Evolutionary conservation across 495 filamentous ascomycete species (phyloP).

Genomic region (Penicillium paxilli): DNA sequence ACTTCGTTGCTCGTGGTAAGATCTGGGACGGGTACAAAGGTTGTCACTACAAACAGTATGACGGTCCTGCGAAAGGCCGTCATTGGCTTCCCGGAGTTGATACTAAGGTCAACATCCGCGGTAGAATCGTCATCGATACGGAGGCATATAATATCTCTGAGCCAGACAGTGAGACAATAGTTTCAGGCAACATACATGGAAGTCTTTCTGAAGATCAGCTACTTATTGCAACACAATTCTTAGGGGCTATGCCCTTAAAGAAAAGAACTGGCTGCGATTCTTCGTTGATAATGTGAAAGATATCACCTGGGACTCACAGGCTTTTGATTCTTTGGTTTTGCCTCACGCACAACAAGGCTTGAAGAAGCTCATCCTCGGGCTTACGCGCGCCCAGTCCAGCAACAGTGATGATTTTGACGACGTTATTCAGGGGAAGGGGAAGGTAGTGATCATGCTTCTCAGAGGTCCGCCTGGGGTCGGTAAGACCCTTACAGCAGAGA

Average conservation of each 20-base stretch:
- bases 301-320: constrained; percentile 52
- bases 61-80: constrained; percentile 47
- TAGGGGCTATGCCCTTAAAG: constrained; percentile 25
- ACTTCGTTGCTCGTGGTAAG: constrained; percentile 44
- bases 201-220: constrained; percentile 11
- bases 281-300: constrained; percentile 35
- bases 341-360: constrained; percentile 20
- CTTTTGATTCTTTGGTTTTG: constrained; percentile 58
- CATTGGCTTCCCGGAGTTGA: constrained; percentile 18
- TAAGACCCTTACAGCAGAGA: constrained; percentile 46
- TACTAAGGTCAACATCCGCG: constrained; percentile 47
- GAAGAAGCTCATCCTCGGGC: constrained; percentile 29
- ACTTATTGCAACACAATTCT: constrained; percentile 18
- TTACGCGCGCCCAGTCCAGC: constrained; percentile 30
- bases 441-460: constrained; percentile 36
- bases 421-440: constrained; percentile 32
- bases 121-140: constrained; percentile 56
- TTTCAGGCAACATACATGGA: not conserved
- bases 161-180: constrained; percentile 22
- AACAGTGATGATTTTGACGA: constrained; percentile 28
- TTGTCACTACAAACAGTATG: constrained; percentile 61
- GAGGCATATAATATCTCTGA: constrained; percentile 39
- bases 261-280: constrained; percentile 45
- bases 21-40: constrained; percentile 41
- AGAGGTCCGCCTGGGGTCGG: constrained; percentile 41